Evolutionary conservation across 768 basidiomycete genomes (phyloP).

Genomic region (Leccinum broughii): DNA sequence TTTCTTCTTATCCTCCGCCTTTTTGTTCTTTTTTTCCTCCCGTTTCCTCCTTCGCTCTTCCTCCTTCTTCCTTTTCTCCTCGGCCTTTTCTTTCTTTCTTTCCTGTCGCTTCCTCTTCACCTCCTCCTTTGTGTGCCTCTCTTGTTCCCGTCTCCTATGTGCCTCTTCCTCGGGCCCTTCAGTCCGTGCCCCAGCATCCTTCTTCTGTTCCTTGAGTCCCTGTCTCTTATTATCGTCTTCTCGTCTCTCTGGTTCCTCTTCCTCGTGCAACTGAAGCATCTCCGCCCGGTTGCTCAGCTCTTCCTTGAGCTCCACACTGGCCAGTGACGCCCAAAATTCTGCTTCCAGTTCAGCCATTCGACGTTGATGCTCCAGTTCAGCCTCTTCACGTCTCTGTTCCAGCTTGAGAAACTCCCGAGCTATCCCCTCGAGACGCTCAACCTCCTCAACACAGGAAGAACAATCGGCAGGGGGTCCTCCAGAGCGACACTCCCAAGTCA

Average conservation of each 20-base stretch:
- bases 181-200: background rate
- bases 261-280: constrained; percentile 23
- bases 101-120: constrained; percentile 42
- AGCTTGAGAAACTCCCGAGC: constrained; percentile 36
- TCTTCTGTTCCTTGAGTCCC: background rate
- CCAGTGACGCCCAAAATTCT: constrained; percentile 24
- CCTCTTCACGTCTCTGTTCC: constrained; percentile 44
- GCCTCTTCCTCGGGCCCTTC: background rate
- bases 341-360: constrained; percentile 45
- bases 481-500: constrained; percentile 43
- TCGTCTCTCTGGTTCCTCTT: constrained; percentile 23
- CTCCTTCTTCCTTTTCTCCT: background rate
- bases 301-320: constrained; percentile 9
- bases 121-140: background rate
- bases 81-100: constrained; percentile 18
- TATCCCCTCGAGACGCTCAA: constrained; percentile 38
- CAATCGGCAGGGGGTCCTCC: constrained; percentile 37
- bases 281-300: constrained; percentile 42
- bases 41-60: background rate
- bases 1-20: background rate
- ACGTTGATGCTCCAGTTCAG: constrained; percentile 41
- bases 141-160: background rate
- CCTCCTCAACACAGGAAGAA: constrained; percentile 43
- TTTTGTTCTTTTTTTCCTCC: background rate
- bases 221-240: background rate